phyloP scores from a whole-genome alignment of 768 basidiomycete genomes.

The Pulveroboletus ravenelii region DNA sequence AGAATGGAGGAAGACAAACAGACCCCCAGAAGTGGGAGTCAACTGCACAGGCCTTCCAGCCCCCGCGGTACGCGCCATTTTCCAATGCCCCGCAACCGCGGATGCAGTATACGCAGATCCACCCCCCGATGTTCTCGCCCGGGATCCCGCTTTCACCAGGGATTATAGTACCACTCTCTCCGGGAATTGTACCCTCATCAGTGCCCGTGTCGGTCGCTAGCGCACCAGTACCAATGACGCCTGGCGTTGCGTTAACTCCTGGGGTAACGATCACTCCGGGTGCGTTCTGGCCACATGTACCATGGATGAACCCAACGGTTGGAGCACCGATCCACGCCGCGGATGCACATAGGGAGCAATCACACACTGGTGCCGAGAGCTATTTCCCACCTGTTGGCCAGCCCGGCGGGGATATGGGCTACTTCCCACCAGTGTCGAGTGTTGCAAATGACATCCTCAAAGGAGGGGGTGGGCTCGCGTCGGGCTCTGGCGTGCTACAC shows the following conservation, averaged over 20 bases:
- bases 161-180: constrained; percentile 25
- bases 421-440: constrained; percentile 40
- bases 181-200: constrained; percentile 19
- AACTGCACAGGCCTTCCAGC: constrained; percentile 5
- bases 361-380: constrained; percentile 22
- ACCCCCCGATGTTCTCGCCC: constrained; percentile 27
- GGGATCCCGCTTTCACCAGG: constrained; percentile 31
- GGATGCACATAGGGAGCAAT: constrained; percentile 13
- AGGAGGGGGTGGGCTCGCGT: constrained; percentile 9
- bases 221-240: constrained; percentile 25
- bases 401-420: constrained; percentile 27
- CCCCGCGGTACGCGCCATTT: constrained; percentile 9
- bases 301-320: constrained; percentile 54
- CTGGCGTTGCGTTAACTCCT: constrained; percentile 42
- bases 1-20: constrained; percentile 5
- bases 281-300: constrained; percentile 62
- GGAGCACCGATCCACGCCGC: constrained; percentile 49
- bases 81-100: constrained; percentile 15
- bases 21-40: constrained; percentile 7
- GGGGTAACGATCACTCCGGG: constrained; percentile 70
- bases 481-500: not conserved
- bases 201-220: constrained; percentile 20
- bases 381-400: constrained; percentile 42
- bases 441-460: constrained; percentile 37
- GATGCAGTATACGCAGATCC: constrained; percentile 23